Evolutionary conservation across 2,329 filamentous ascomycete species (phyloP).

Genomic region (Aspergillus aculeatus): DNA sequence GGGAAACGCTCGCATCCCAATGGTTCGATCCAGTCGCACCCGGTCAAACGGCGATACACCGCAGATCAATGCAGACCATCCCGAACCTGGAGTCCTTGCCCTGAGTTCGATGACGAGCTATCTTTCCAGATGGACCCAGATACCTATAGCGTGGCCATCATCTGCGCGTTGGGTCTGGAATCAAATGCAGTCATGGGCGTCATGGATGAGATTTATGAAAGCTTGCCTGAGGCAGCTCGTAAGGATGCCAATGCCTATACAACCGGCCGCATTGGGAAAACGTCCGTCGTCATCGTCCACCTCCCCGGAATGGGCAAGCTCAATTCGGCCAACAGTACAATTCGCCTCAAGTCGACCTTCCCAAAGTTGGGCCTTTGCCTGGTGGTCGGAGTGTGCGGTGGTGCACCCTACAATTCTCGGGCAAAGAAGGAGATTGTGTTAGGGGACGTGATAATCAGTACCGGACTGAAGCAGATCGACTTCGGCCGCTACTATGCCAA

Average conservation of each 20-base stretch:
- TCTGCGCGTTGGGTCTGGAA: constrained; percentile 32
- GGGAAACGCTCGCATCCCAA: too few species aligned
- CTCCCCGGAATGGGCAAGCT: constrained; percentile 19
- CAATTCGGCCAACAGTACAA: constrained; percentile 21
- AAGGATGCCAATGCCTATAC: constrained; percentile 19
- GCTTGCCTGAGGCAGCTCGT: constrained; percentile 17
- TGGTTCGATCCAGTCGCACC: too few species aligned
- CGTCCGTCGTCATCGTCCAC: constrained; percentile 20
- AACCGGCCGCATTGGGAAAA: constrained; percentile 14
- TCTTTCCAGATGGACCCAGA: too few species aligned
- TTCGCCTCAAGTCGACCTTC: constrained; percentile 37
- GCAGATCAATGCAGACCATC: too few species aligned
- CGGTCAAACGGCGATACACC: too few species aligned
- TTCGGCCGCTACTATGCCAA: neutral
- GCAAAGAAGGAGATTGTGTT: constrained; percentile 23
- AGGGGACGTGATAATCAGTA: constrained; percentile 27
- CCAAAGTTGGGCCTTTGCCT: constrained; percentile 34
- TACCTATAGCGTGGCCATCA: constrained; percentile 23
- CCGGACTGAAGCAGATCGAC: neutral
- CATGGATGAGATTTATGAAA: constrained; percentile 27
- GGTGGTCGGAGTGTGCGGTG: constrained; percentile 45
- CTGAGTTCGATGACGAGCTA: too few species aligned
- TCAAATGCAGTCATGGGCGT: constrained; percentile 22
- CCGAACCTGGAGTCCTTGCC: too few species aligned
- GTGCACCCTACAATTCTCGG: constrained; percentile 27